These are phyloP conservation scores for Thecamonas trahens DNA, from an alignment of 78 protist species.

Conservation along the genomic window DNA sequence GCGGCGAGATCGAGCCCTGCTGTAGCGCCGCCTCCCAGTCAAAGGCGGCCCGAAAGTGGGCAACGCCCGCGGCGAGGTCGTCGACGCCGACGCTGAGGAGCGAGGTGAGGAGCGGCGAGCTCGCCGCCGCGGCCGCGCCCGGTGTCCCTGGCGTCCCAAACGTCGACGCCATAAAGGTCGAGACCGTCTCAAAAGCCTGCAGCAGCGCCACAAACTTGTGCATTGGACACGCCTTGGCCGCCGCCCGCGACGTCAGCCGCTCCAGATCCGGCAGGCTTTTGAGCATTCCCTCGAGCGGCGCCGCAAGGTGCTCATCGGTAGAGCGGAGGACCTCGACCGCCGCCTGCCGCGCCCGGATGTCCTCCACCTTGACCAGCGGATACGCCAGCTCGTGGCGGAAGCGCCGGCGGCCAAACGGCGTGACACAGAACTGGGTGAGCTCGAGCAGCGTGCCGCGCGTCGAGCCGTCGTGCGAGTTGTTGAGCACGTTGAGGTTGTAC, in stretches of 20 bases:
- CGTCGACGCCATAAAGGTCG: too few relatives aligned
- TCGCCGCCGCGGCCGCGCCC: too few relatives aligned
- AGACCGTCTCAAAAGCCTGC: background rate
- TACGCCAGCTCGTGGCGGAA: constrained; percentile 34
- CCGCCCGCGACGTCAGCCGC: constrained; percentile 16
- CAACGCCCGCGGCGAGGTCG: background rate
- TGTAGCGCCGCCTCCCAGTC: constrained; percentile 7
- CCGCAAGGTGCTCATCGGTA: background rate
- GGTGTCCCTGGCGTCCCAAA: too few relatives aligned
- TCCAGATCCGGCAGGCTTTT: constrained; percentile 16
- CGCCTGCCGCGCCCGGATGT: constrained; percentile 27
- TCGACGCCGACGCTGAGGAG: too few relatives aligned
- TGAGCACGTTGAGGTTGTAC: constrained; percentile 26
- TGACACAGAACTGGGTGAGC: background rate
- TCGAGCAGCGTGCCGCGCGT: constrained; percentile 16
- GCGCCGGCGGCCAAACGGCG: constrained; percentile 33
- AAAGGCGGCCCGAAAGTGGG: background rate
- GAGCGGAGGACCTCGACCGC: constrained; percentile 23
- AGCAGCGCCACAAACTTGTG: too few relatives aligned
- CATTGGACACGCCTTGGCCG: too few relatives aligned
- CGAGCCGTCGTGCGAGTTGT: constrained; percentile 8
- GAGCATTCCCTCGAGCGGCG: background rate
- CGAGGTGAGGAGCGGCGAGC: too few relatives aligned
- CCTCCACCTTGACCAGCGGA: constrained; percentile 19
- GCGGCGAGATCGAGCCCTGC: background rate